phyloP scores from a whole-genome alignment of 1,284 basidiomycete species.

The Farysia itapuensis region DNA sequence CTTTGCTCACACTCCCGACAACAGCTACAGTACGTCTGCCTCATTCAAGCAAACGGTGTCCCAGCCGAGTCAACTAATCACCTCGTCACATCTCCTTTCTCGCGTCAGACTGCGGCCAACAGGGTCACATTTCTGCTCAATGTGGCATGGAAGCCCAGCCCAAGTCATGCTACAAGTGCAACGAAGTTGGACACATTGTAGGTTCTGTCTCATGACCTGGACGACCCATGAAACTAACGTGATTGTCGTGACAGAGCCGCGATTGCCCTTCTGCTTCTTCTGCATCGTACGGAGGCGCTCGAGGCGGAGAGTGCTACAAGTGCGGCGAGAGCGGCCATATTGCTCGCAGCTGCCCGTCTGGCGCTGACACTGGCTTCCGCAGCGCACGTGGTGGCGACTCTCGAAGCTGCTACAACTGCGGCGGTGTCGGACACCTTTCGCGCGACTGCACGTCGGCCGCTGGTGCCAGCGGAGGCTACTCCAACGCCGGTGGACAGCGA shows the following conservation, averaged over 20 bases:
- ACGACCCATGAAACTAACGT: no score
- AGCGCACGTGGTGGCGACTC: constrained; percentile 4
- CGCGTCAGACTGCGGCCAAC: constrained; percentile 47
- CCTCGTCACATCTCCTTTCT: not conserved
- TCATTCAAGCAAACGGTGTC: not conserved
- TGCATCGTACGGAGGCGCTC: constrained; percentile 20
- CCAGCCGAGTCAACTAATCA: not conserved
- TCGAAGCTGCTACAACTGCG: constrained; percentile 56
- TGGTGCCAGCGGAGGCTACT: constrained; percentile 14
- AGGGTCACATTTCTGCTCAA: constrained; percentile 52
- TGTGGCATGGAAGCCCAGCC: constrained; percentile 54
- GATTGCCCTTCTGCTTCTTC: constrained; percentile 48
- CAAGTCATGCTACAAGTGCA: constrained; percentile 58
- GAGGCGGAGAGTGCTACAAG: constrained; percentile 56
- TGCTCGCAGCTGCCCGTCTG: constrained; percentile 51
- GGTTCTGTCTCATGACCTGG: no score
- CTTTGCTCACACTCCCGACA: not conserved
- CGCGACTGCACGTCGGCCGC: constrained; percentile 53
- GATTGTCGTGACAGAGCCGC: constrained; percentile 35
- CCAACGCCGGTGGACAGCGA: constrained; percentile 24
- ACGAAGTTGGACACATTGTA: constrained; percentile 50
- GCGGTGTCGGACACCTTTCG: constrained; percentile 52
- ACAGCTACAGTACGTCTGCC: constrained; percentile 25
- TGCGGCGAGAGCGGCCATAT: constrained; percentile 52
- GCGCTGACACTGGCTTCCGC: constrained; percentile 20